These are phyloP conservation scores for Meira nashicola DNA, from an alignment of 1,284 basidiomycete species.

Conservation along the genomic window DNA sequence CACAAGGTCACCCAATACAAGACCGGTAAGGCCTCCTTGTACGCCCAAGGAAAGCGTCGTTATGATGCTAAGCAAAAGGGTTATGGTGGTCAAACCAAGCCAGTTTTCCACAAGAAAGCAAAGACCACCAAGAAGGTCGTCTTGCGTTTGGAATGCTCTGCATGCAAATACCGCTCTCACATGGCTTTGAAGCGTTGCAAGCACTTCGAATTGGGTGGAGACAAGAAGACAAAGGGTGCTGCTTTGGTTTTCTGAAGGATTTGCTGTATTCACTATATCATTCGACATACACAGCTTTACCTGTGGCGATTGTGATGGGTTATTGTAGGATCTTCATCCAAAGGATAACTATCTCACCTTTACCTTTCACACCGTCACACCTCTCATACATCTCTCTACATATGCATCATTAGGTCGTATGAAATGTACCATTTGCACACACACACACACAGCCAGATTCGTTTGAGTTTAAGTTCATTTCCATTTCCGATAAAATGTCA, in stretches of 20 bases:
- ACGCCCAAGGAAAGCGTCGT: constrained; percentile 97
- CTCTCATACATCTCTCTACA: too few relatives aligned
- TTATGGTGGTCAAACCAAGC: constrained; percentile 99
- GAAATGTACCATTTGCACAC: too few relatives aligned
- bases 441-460: too few relatives aligned
- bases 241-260: constrained; percentile 43
- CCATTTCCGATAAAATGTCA: too few relatives aligned
- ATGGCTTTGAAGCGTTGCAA: constrained; percentile 97
- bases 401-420: too few relatives aligned
- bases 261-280: too few relatives aligned
- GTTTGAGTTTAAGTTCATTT: too few relatives aligned
- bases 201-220: constrained; percentile 99
- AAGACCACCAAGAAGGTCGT: constrained; percentile 95
- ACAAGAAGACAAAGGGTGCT: constrained; percentile 99
- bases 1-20: constrained; percentile 55
- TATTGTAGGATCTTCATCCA: too few relatives aligned
- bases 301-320: too few relatives aligned
- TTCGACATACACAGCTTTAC: too few relatives aligned
- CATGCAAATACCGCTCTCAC: constrained; percentile 81
- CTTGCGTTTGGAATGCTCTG: constrained; percentile 91
- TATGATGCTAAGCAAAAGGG: constrained; percentile 96
- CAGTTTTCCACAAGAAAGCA: constrained; percentile 98
- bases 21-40: constrained; percentile 54
- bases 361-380: too few relatives aligned
- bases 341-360: too few relatives aligned